Evolutionary conservation across 1,284 basidiomycete genomes (phyloP).

Genomic region (Meripilus lineatus): DNA sequence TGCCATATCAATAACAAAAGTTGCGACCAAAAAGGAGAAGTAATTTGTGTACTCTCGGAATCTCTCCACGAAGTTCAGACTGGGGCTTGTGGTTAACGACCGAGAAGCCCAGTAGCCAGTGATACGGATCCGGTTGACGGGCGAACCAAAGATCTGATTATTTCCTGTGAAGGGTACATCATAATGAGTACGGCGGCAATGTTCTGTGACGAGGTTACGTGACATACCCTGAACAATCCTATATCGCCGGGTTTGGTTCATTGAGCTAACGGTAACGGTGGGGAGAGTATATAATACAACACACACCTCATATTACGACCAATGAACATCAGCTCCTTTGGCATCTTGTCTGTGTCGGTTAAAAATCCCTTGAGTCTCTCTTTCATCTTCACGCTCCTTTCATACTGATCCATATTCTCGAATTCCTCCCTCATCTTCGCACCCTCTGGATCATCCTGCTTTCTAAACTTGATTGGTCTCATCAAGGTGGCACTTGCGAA

Average conservation of each 20-base stretch:
- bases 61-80: conserved; percentile 36
- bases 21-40: conserved; percentile 46
- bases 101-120: conserved; percentile 69
- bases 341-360: conserved; percentile 62
- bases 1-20: conserved; percentile 51
- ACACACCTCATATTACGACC: conserved; percentile 81
- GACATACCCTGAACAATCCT: conserved; percentile 61
- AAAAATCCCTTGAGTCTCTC: conserved; percentile 56
- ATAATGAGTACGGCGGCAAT: background rate
- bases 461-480: conserved; percentile 46
- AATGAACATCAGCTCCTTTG: conserved; percentile 79
- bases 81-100: conserved; percentile 39
- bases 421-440: conserved; percentile 28
- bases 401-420: conserved; percentile 45
- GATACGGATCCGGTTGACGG: conserved; percentile 84
- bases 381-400: conserved; percentile 62
- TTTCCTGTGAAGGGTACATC: conserved; percentile 40
- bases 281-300: background rate
- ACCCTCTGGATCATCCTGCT: conserved; percentile 16
- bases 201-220: background rate
- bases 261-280: background rate
- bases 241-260: too few relatives aligned
- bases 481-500: conserved; percentile 72
- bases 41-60: conserved; percentile 47
- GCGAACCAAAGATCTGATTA: conserved; percentile 75